Conservation (phyloP, 805 yeast species). For the Sugiyamaella smithiae region DNA sequence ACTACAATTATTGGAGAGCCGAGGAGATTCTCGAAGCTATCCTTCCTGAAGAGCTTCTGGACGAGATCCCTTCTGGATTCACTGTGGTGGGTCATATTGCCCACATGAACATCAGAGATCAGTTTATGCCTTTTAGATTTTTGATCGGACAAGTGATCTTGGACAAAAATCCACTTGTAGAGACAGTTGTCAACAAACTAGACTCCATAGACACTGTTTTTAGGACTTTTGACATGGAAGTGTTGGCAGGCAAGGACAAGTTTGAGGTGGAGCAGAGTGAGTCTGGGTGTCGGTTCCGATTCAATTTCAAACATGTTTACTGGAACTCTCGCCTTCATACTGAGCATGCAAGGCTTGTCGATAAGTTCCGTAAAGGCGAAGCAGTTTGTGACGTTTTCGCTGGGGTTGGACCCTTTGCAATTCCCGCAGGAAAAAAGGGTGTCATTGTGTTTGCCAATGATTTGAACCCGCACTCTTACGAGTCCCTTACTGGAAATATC, state of each 20-base stretch:
- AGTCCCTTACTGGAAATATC: slow-evolving; percentile 66
- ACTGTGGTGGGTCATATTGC: slow-evolving; percentile 95
- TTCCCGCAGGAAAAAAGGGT: slow-evolving; percentile 88
- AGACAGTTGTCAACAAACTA: slow-evolving; percentile 88
- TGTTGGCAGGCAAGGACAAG: slow-evolving; percentile 72
- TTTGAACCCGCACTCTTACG: slow-evolving; percentile 81
- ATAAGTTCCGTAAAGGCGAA: slow-evolving; percentile 56
- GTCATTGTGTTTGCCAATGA: slow-evolving; percentile 88
- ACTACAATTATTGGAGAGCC: slow-evolving; percentile 80
- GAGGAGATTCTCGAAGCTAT: slow-evolving; percentile 81
- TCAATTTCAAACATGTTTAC: slow-evolving; percentile 90
- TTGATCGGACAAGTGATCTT: slow-evolving; percentile 87
- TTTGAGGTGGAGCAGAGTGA: slow-evolving; percentile 83
- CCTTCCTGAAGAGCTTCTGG: slow-evolving; percentile 65
- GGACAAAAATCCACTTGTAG: slow-evolving; percentile 78
- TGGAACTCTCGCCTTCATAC: slow-evolving; percentile 96
- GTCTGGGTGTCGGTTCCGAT: slow-evolving; percentile 77
- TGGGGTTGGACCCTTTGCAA: slow-evolving; percentile 97
- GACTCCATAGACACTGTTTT: slow-evolving; percentile 83
- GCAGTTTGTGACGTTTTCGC: slow-evolving; percentile 95
- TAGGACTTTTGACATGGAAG: slow-evolving; percentile 91
- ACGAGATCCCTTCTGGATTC: slow-evolving; percentile 84
- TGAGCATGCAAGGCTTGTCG: slow-evolving; percentile 82
- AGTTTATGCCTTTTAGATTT: slow-evolving; percentile 74
- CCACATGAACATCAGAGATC: slow-evolving; percentile 80